These are phyloP conservation scores for Aspergillus funiculosus DNA, from an alignment of 495 filamentous ascomycete genomes.

Conservation along the genomic window DNA sequence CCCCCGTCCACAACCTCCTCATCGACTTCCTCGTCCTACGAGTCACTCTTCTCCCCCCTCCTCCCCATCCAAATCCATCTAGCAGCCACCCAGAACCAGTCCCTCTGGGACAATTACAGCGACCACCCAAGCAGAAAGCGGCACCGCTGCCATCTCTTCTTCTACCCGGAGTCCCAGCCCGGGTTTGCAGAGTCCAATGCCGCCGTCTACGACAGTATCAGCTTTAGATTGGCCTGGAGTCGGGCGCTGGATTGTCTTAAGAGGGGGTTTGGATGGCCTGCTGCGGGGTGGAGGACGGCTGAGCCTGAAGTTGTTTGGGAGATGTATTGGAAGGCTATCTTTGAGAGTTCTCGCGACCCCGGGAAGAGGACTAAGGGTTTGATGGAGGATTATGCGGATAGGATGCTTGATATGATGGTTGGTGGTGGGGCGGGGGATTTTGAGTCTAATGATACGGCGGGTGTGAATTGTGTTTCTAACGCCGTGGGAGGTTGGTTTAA, in stretches of 20 bases:
- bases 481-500: slow-evolving; percentile 40
- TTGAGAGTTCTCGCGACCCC: slow-evolving; percentile 6
- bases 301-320: slow-evolving; percentile 59
- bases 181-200: slow-evolving; percentile 29
- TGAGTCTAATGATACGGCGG: slow-evolving; percentile 7
- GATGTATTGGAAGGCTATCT: slow-evolving; percentile 37
- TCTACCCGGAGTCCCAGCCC: slow-evolving; percentile 39
- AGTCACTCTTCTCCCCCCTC: slow-evolving; percentile 31
- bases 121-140: slow-evolving; percentile 31
- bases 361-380: too few relatives aligned
- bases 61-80: slow-evolving; percentile 51
- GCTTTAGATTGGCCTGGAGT: slow-evolving; percentile 50
- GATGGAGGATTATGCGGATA: slow-evolving; percentile 5
- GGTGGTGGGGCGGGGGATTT: slow-evolving; percentile 10
- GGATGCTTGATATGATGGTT: slow-evolving; percentile 4
- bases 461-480: slow-evolving; percentile 29
- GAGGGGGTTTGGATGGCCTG: slow-evolving; percentile 49
- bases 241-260: slow-evolving; percentile 44
- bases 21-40: slow-evolving; percentile 33
- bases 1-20: slow-evolving; percentile 25
- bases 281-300: slow-evolving; percentile 39
- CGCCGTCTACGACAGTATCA: slow-evolving; percentile 32
- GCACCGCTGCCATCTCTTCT: slow-evolving; percentile 40
- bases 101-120: slow-evolving; percentile 20
- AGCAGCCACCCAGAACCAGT: slow-evolving; percentile 42